phyloP scores from a whole-genome alignment of 768 basidiomycete genomes.

The Dendrothele bispora region DNA sequence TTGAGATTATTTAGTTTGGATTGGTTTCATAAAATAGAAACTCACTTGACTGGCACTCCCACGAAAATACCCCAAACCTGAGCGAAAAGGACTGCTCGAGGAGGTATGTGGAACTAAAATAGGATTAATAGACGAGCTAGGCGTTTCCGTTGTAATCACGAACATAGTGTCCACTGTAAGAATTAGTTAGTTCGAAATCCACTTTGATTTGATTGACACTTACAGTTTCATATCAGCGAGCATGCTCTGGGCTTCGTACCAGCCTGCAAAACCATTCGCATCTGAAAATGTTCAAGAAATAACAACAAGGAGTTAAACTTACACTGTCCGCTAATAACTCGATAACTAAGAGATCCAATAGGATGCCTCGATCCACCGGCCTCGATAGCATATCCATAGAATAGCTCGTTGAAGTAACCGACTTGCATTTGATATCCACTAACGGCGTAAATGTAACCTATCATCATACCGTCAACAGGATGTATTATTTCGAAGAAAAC shows the following conservation, averaged over 20 bases:
- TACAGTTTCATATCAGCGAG: conserved; percentile 26
- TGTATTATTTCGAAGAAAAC: not conserved
- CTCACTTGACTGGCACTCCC: conserved; percentile 24
- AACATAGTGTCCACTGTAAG: conserved; percentile 22
- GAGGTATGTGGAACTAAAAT: conserved; percentile 22
- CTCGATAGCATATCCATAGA: conserved; percentile 24
- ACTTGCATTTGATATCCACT: conserved; percentile 17
- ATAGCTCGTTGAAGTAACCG: conserved; percentile 25
- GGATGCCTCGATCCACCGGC: conserved; percentile 24
- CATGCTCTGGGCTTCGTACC: conserved; percentile 27
- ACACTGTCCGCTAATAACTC: conserved; percentile 25
- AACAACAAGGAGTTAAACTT: not conserved
- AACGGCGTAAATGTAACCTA: conserved; percentile 22
- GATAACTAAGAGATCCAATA: conserved; percentile 21
- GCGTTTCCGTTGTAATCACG: not conserved
- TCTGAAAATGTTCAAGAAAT: not conserved
- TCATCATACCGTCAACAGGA: conserved; percentile 1
- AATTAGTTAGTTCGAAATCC: not conserved
- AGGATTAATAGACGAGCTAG: not conserved
- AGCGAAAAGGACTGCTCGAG: conserved; percentile 18
- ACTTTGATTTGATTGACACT: not conserved
- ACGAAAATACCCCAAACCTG: conserved; percentile 24
- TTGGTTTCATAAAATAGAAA: not conserved
- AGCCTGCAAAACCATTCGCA: conserved; percentile 5
- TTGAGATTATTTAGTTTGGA: not conserved